Conservation (phyloP, 495 filamentous ascomycete species). For the Chlorociboria aeruginascens region DNA sequence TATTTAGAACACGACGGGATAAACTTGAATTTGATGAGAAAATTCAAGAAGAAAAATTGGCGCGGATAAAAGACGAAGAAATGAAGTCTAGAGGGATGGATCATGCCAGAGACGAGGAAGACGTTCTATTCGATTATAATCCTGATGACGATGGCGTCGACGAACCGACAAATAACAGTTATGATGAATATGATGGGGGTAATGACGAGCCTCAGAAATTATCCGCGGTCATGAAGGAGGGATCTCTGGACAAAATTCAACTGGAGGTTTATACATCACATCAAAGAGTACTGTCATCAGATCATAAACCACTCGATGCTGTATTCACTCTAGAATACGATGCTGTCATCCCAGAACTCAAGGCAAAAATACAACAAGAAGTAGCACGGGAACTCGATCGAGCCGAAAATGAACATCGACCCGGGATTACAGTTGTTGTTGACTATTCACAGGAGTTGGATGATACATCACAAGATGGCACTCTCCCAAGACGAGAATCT, state of each 20-base stretch:
- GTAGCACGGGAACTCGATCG: conserved; percentile 81
- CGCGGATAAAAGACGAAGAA: conserved; percentile 64
- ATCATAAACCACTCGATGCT: conserved; percentile 85
- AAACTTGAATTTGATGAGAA: conserved; percentile 58
- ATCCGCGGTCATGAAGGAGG: conserved; percentile 38
- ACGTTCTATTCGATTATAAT: conserved; percentile 82
- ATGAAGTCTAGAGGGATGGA: conserved; percentile 73
- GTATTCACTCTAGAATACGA: conserved; percentile 74
- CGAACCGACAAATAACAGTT: conserved; percentile 23
- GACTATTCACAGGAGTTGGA: conserved; percentile 37
- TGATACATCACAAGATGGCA: conserved; percentile 20
- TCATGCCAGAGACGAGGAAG: conserved; percentile 63
- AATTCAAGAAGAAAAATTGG: conserved; percentile 49
- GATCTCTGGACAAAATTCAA: conserved; percentile 48
- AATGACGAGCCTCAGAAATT: conserved; percentile 26
- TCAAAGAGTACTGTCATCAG: conserved; percentile 79
- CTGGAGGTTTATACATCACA: conserved; percentile 74
- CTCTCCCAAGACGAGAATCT: conserved; percentile 6
- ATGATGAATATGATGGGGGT: conserved; percentile 52
- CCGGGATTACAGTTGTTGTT: conserved; percentile 71
- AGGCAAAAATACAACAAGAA: conserved; percentile 71
- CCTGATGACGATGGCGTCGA: conserved; percentile 57
- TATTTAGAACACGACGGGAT: conserved; percentile 68
- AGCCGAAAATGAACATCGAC: conserved; percentile 84
- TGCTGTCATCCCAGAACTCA: conserved; percentile 70